Conservation (phyloP, 129 eudicot species). For the Arctium minus region DNA sequence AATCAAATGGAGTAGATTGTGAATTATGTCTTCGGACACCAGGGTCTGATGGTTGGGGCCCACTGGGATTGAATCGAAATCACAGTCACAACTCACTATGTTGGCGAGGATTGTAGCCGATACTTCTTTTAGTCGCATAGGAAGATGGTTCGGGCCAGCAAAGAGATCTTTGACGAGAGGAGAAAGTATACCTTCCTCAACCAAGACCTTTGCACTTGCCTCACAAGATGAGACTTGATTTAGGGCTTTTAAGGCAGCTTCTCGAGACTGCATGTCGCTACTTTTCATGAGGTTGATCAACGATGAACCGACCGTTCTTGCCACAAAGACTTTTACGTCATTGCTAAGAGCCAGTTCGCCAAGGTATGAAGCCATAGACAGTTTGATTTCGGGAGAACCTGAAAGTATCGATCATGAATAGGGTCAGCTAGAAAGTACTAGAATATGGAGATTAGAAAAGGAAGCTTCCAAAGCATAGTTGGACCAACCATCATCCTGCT, state of each 20-base stretch:
- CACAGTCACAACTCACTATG: conserved; percentile 66
- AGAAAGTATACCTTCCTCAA: conserved; percentile 76
- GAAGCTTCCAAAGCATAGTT: too few species aligned
- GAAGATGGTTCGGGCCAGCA: conserved; percentile 53
- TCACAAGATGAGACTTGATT: conserved; percentile 92
- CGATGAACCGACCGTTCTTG: conserved; percentile 70
- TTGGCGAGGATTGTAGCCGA: conserved; percentile 87
- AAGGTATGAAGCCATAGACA: conserved; percentile 82
- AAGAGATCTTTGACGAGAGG: conserved; percentile 87
- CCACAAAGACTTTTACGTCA: conserved; percentile 77
- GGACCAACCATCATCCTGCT: too few species aligned
- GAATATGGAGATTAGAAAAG: too few species aligned
- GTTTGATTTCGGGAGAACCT: conserved; percentile 80
- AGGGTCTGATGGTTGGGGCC: conserved; percentile 70
- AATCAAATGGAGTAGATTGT: conserved; percentile 71
- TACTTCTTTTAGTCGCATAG: conserved; percentile 72
- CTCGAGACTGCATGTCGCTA: conserved; percentile 58
- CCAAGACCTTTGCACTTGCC: conserved; percentile 64
- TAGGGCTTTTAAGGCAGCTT: conserved; percentile 85
- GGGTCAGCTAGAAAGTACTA: too few species aligned
- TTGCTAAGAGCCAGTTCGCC: conserved; percentile 89
- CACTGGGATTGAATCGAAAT: conserved; percentile 60
- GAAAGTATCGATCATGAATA: conserved; percentile 4
- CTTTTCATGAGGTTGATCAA: conserved; percentile 69
- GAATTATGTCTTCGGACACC: conserved; percentile 75